Conservation (phyloP, 169 alveolate species). For the Cryptosporidium muris region DNA sequence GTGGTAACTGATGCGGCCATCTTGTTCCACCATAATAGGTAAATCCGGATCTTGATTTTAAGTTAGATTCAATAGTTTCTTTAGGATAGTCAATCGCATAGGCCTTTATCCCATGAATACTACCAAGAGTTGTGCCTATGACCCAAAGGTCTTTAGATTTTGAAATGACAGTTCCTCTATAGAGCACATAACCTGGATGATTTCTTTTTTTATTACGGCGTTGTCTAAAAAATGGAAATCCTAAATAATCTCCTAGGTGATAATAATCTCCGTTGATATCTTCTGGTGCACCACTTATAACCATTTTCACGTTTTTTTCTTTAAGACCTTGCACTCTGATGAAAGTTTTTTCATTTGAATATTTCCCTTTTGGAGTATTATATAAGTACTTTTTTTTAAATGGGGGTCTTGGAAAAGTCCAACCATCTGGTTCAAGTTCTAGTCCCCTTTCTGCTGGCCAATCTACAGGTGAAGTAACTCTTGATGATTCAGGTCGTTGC, state of each 20-base stretch:
- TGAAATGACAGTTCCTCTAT: slow-evolving; percentile 36
- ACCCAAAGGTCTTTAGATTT: slow-evolving; percentile 60
- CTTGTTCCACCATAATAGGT: slow-evolving; percentile 63
- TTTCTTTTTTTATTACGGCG: slow-evolving; percentile 40
- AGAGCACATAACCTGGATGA: slow-evolving; percentile 55
- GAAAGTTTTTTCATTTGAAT: slow-evolving; percentile 30
- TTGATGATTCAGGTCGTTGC: slow-evolving; percentile 42
- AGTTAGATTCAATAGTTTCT: background rate
- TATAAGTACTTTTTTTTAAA: slow-evolving; percentile 39
- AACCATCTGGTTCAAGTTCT: slow-evolving; percentile 67
- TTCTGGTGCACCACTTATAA: slow-evolving; percentile 52
- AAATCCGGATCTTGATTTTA: slow-evolving; percentile 25
- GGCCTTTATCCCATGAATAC: slow-evolving; percentile 67
- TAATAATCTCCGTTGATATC: slow-evolving; percentile 66
- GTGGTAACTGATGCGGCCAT: slow-evolving; percentile 69
- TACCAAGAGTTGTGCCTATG: slow-evolving; percentile 62
- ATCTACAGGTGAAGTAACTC: slow-evolving; percentile 39
- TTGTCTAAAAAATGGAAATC: slow-evolving; percentile 70
- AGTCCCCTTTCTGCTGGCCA: slow-evolving; percentile 71
- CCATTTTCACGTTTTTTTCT: slow-evolving; percentile 56
- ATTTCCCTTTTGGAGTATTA: slow-evolving; percentile 34
- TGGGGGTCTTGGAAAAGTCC: slow-evolving; percentile 62
- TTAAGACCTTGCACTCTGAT: slow-evolving; percentile 28
- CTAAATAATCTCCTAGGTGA: slow-evolving; percentile 56
- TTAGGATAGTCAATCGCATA: slow-evolving; percentile 39